Percentiles rank a stretch among this genome's conserved stretches.
These are phyloP conservation scores for Dendrobium officinale DNA, from an alignment of 106 monocot genomes.

Conservation along the genomic window DNA sequence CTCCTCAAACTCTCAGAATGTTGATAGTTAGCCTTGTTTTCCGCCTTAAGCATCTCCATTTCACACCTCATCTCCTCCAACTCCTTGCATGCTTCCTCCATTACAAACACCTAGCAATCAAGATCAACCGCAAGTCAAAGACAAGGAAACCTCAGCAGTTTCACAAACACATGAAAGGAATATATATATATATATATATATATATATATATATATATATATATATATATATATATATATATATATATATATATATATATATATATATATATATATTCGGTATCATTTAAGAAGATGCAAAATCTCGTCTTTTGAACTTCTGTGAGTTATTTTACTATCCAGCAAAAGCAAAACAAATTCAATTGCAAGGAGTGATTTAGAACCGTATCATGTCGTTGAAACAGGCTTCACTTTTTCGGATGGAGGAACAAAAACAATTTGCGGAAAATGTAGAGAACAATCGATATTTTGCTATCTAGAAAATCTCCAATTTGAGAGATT, in stretches of 20 bases:
- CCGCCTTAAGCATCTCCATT: conserved; percentile 39
- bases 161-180: background rate
- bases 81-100: conserved; percentile 43
- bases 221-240: too few relatives aligned
- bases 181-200: background rate
- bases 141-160: background rate
- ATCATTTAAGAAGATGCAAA: background rate
- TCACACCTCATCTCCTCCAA: conserved; percentile 54
- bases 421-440: background rate
- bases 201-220: too few relatives aligned
- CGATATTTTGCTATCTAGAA: background rate
- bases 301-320: background rate
- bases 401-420: background rate
- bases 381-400: background rate
- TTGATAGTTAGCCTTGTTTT: conserved; percentile 33
- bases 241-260: too few relatives aligned
- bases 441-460: background rate
- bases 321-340: background rate
- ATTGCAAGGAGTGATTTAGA: background rate
- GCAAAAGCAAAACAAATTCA: background rate
- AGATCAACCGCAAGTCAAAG: background rate
- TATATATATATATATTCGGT: background rate
- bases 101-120: conserved; percentile 9
- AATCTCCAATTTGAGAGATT: background rate
- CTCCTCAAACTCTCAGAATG: conserved; percentile 39